Evolutionary conservation across 768 basidiomycete species (phyloP), one percentile per base, ranked within the genome.

Genomic region (Mycena haematopus): DNA sequence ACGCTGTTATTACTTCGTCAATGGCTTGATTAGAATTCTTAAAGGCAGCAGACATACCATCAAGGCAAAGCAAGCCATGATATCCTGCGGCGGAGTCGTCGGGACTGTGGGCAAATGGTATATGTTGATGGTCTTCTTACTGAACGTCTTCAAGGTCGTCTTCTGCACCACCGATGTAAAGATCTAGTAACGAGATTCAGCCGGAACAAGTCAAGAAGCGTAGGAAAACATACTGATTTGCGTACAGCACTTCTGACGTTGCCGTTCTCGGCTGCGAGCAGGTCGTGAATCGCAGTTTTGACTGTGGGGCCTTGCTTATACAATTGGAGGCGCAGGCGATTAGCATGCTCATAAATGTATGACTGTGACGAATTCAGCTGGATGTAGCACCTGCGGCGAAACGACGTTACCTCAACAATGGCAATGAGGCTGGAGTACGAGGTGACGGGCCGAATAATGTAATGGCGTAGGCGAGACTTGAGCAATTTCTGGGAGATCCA

Each of bases 361-460:
- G 29, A 31, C 54, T 55, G 7, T 3, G 24, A 36, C 2, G 13
- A 35, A 3, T 14, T 52, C 5, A 52, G n/a, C 4, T 21, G 6
- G 6, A 52, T 7, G 21, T 11, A 33, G 6, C 22, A 45, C n/a
- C 21, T 5, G 22, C n/a, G 24, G 27, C 6, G 9, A 51, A 6
- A 21, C 22, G 33, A 35, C 50, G 9, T 52, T 33, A 38, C 56
- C 56, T 56, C 56, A 22, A 24, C 33, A 21, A 56, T 47, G 17
- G 22, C 0, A 14, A 56, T 33, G 33, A 56, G 14, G n/a, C 19
- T 49, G 6, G 11, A 4, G 21, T 52, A 52, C 10, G 33, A 52
- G 3, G 56, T 56, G 22, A 56, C 36, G 15, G 56, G 56, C 21
- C 46, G 46, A 36, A 56, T 56, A 14, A 56, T 36, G 11, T 27